Percentiles rank a stretch among this genome's conserved stretches.
These are phyloP conservation scores for Chimonanthus salicifolius DNA, from an alignment of 164 flowering plant genomes.

Conservation along the genomic window DNA sequence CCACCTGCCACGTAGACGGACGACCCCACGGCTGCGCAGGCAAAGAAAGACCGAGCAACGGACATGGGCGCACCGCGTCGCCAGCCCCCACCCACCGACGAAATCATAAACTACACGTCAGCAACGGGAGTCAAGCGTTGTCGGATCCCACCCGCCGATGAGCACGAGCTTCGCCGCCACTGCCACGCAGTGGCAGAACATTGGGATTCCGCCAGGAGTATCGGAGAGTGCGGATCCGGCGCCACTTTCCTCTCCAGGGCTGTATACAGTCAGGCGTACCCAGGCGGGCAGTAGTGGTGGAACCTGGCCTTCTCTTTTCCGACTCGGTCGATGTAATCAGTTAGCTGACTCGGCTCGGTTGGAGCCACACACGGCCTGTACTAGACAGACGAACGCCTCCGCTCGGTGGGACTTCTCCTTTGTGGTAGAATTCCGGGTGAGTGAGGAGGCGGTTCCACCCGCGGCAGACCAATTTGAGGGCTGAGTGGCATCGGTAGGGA, in stretches of 20 bases:
- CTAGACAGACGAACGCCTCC: slow-evolving; percentile 29
- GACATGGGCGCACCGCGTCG: slow-evolving; percentile 20
- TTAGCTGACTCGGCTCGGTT: background rate
- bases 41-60: slow-evolving; percentile 26
- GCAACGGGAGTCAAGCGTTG: slow-evolving; percentile 23
- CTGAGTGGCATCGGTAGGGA: slow-evolving; percentile 18
- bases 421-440: slow-evolving; percentile 8
- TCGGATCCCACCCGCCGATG: slow-evolving; percentile 37
- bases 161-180: slow-evolving; percentile 22
- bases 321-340: too few species aligned
- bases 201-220: slow-evolving; percentile 15
- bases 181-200: slow-evolving; percentile 31
- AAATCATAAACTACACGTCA: slow-evolving; percentile 22
- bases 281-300: slow-evolving; percentile 4
- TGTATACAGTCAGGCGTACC: slow-evolving; percentile 22
- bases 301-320: background rate
- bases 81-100: slow-evolving; percentile 12
- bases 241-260: slow-evolving; percentile 16
- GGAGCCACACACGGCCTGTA: slow-evolving; percentile 23
- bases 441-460: slow-evolving; percentile 21
- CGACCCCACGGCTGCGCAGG: slow-evolving; percentile 15
- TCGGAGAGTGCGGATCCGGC: background rate
- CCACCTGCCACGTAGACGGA: slow-evolving; percentile 24
- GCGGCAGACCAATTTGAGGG: slow-evolving; percentile 23
- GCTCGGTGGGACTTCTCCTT: slow-evolving; percentile 9